Percentiles rank a stretch among this genome's conserved stretches.
Conservation (phyloP, 225 moss, liverwort and hornwort species). For the Pleurozium schreberi region DNA sequence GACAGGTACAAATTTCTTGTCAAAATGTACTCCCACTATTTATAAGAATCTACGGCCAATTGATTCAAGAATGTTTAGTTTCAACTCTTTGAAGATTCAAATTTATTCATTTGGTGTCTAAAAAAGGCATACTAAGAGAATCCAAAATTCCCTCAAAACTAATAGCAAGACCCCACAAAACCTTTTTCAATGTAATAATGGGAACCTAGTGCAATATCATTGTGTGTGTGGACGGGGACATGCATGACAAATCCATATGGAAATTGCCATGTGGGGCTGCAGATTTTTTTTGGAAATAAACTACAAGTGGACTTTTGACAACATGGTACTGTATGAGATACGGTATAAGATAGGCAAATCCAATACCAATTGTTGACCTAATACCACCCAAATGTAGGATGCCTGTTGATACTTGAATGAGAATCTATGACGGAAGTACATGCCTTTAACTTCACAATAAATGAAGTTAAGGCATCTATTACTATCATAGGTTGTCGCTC, state of each 20-base stretch:
- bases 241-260: neutral
- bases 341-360: no score
- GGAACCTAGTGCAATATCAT: no score
- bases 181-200: no score
- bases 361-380: no score
- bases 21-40: neutral
- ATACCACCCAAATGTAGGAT: no score
- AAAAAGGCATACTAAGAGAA: neutral
- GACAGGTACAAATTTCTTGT: neutral
- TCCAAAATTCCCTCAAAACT: neutral
- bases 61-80: neutral
- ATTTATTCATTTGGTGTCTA: neutral
- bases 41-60: fast-evolving
- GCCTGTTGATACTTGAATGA: no score
- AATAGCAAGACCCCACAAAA: neutral
- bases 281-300: neutral
- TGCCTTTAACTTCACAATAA: no score
- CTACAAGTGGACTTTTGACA: no score
- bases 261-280: neutral
- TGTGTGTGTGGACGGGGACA: neutral
- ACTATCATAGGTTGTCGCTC: no score
- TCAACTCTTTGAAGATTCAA: neutral
- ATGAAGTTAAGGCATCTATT: no score
- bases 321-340: neutral
- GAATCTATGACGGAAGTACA: no score